phyloP scores from a whole-genome alignment of 139 green algal species.

The Chlamydomonas applanata region DNA sequence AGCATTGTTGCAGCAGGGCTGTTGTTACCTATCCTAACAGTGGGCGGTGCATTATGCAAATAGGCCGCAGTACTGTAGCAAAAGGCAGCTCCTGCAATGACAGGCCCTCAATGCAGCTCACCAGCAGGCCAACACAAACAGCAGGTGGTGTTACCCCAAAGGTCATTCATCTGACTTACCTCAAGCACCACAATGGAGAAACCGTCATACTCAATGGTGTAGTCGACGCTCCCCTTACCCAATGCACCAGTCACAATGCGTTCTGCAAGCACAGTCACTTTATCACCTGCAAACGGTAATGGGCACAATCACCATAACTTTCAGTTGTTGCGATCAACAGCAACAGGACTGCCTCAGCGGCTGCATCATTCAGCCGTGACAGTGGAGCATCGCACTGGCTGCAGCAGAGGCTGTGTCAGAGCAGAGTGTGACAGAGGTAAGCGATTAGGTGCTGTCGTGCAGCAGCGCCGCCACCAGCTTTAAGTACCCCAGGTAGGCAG shows the following conservation, averaged over 20 bases:
- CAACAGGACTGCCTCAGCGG: neutral
- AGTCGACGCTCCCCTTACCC: slow-evolving; percentile 4
- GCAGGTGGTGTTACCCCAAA: neutral
- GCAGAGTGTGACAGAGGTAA: neutral
- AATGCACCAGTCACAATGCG: neutral
- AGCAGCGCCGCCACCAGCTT: neutral
- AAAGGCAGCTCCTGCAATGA: neutral
- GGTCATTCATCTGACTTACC: slow-evolving; percentile 3
- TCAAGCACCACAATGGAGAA: slow-evolving; percentile 12
- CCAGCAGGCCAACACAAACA: slow-evolving; percentile 3
- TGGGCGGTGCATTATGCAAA: neutral
- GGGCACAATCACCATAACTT: neutral
- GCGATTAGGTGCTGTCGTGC: neutral
- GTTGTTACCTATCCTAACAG: too few species aligned
- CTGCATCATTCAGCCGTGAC: neutral
- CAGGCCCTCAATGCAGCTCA: neutral
- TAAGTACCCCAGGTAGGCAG: neutral
- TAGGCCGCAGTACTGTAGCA: neutral
- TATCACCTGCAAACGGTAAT: neutral
- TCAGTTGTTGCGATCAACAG: neutral
- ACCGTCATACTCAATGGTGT: neutral
- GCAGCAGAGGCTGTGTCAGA: neutral
- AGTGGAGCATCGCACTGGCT: slow-evolving; percentile 5
- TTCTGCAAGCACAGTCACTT: slow-evolving; percentile 4
- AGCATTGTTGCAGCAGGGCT: too few species aligned